These are phyloP conservation scores for Colletotrichum siamense DNA, from an alignment of 2,329 filamentous ascomycete genomes.

Conservation along the genomic window DNA sequence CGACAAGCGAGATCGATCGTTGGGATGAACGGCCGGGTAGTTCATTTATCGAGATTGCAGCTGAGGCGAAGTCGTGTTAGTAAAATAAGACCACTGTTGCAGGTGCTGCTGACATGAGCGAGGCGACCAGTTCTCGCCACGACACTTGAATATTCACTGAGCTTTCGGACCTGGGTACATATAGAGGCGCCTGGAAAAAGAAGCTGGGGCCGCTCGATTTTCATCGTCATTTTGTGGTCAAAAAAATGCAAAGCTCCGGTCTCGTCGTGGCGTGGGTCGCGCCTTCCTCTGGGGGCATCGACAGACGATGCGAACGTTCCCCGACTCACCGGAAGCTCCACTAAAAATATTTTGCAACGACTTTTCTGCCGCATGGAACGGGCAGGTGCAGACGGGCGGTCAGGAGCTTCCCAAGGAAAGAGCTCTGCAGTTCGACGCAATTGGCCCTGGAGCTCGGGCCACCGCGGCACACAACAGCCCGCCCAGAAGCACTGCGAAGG, in stretches of 20 bases:
- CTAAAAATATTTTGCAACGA: background rate
- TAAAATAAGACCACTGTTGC: background rate
- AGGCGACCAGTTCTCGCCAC: background rate
- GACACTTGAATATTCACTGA: background rate
- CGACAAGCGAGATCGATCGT: background rate
- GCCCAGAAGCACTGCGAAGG: background rate
- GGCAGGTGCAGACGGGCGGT: background rate
- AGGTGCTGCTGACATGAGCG: background rate
- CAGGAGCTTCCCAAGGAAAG: background rate
- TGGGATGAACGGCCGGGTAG: background rate
- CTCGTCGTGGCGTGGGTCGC: conserved; percentile 10
- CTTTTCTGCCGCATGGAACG: conserved; percentile 7
- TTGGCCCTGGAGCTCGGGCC: conserved; percentile 16
- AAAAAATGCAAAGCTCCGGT: background rate
- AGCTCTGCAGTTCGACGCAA: conserved; percentile 3
- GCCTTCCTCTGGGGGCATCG: background rate
- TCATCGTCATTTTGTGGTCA: background rate
- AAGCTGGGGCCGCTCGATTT: background rate
- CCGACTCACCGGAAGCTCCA: conserved; percentile 13
- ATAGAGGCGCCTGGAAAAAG: background rate
- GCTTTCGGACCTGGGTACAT: background rate
- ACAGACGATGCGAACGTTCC: conserved; percentile 12
- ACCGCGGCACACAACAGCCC: background rate
- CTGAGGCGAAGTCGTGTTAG: background rate
- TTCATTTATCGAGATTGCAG: background rate